These are phyloP conservation scores for Phytophthora lateralis DNA, from an alignment of 352 stramenopile species.

Conservation along the genomic window DNA sequence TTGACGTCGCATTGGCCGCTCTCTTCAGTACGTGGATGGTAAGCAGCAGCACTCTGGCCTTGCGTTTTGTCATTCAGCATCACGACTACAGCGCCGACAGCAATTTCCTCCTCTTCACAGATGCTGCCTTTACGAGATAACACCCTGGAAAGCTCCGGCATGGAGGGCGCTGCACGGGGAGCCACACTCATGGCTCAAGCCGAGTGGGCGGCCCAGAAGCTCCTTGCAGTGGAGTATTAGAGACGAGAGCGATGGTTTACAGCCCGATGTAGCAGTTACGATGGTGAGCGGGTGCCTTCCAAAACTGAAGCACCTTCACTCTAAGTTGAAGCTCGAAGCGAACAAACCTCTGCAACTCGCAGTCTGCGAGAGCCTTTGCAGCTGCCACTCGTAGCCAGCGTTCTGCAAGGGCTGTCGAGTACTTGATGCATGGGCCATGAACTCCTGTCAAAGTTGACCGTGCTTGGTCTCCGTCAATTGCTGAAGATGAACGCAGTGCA, in stretches of 20 bases:
- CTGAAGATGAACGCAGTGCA: background rate
- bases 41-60: conserved; percentile 13
- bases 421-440: background rate
- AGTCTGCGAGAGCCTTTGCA: background rate
- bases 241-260: background rate
- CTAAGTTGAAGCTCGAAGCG: conserved; percentile 12
- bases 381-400: too few relatives aligned
- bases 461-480: conserved; percentile 10
- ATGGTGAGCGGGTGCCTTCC: conserved; percentile 14
- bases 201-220: background rate
- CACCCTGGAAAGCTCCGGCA: conserved; percentile 9
- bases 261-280: conserved; percentile 17
- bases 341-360: background rate
- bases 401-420: background rate
- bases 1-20: conserved; percentile 11
- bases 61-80: conserved; percentile 16
- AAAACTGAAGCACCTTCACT: conserved; percentile 12
- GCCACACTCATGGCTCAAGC: conserved; percentile 29
- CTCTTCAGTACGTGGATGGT: conserved; percentile 1
- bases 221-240: background rate
- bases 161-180: conserved; percentile 13
- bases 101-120: conserved; percentile 17
- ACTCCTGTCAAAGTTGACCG: conserved; percentile 1
- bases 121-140: conserved; percentile 11
- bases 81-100: conserved; percentile 27